Percentiles rank a stretch among this genome's conserved stretches.
These are phyloP conservation scores for Nakataea oryzae DNA, from an alignment of 2,329 filamentous ascomycete genomes.

Conservation along the genomic window DNA sequence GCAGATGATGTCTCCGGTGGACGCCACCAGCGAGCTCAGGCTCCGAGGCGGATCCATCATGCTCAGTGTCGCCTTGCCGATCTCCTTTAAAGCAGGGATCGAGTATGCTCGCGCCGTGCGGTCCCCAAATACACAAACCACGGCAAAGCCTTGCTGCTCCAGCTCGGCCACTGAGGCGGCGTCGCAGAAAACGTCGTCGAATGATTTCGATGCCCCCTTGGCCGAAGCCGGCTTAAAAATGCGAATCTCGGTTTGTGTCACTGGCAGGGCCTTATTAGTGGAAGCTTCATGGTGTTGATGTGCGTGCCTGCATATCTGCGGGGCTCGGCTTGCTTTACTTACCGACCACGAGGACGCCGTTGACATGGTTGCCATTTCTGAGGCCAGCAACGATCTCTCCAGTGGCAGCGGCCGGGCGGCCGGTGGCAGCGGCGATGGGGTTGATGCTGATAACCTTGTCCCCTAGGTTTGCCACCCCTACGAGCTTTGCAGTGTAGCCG, in stretches of 20 bases:
- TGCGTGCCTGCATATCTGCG: neutral
- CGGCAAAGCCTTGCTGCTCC: slow-evolving; percentile 63
- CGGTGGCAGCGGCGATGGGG: slow-evolving; percentile 71
- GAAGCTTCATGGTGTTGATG: neutral
- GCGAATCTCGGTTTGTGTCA: slow-evolving; percentile 62
- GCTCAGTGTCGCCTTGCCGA: slow-evolving; percentile 56
- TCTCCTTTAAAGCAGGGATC: slow-evolving; percentile 79
- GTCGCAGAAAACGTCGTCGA: slow-evolving; percentile 75
- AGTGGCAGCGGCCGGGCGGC: slow-evolving; percentile 65
- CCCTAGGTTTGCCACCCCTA: slow-evolving; percentile 56
- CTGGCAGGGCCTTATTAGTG: slow-evolving; percentile 28
- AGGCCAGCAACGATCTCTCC: slow-evolving; percentile 67
- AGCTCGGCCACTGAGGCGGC: slow-evolving; percentile 67
- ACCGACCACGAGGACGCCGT: slow-evolving; percentile 73
- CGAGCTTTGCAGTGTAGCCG: slow-evolving; percentile 62
- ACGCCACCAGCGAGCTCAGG: slow-evolving; percentile 58
- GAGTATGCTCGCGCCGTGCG: slow-evolving; percentile 70
- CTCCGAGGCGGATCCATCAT: slow-evolving; percentile 68
- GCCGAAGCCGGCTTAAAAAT: slow-evolving; percentile 76
- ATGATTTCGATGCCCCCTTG: slow-evolving; percentile 88
- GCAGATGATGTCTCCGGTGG: slow-evolving; percentile 71
- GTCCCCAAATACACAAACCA: slow-evolving; percentile 80
- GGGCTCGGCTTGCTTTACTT: slow-evolving; percentile 14
- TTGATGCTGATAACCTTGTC: slow-evolving; percentile 65
- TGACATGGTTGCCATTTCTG: slow-evolving; percentile 61